These are phyloP conservation scores for Aspergillus pseudoglaucus DNA, from an alignment of 2,329 filamentous ascomycete species.

Conservation along the genomic window DNA sequence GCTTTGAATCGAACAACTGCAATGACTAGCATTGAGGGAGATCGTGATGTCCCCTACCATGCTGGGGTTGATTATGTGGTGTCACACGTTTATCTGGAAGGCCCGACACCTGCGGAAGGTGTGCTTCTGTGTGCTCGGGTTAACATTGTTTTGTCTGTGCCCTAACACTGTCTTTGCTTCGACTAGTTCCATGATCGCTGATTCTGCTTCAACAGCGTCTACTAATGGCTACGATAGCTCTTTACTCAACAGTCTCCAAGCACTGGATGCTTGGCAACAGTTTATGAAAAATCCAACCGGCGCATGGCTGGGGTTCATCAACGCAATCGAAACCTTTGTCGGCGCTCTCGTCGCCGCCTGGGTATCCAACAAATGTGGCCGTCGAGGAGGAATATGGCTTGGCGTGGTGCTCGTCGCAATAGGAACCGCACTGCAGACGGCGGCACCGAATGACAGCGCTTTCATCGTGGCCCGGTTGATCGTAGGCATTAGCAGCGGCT, in stretches of 20 bases:
- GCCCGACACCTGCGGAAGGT: not conserved
- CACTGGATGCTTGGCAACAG: no score
- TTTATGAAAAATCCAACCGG: no score
- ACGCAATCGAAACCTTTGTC: constrained; percentile 12
- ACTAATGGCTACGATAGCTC: constrained; percentile 9
- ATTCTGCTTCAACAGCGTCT: constrained; percentile 25
- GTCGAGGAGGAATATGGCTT: constrained; percentile 24
- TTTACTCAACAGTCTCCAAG: no score
- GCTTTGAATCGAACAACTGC: no score
- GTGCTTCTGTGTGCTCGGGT: not conserved
- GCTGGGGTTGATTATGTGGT: not conserved
- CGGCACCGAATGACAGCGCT: constrained; percentile 15
- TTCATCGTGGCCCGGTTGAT: constrained; percentile 34
- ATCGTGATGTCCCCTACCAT: not conserved
- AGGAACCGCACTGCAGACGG: constrained; percentile 23
- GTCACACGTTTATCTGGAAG: not conserved
- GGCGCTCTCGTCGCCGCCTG: constrained; percentile 19
- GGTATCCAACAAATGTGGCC: constrained; percentile 30
- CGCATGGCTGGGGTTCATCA: no score
- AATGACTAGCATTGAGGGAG: no score
- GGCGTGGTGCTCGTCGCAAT: constrained; percentile 28
- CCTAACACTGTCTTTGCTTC: not conserved
- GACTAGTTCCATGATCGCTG: constrained; percentile 6
- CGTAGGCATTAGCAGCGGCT: constrained; percentile 29
- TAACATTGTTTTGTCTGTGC: not conserved